phyloP scores from a whole-genome alignment of 2,329 filamentous ascomycete species.

The Tolypocladium paradoxum region DNA sequence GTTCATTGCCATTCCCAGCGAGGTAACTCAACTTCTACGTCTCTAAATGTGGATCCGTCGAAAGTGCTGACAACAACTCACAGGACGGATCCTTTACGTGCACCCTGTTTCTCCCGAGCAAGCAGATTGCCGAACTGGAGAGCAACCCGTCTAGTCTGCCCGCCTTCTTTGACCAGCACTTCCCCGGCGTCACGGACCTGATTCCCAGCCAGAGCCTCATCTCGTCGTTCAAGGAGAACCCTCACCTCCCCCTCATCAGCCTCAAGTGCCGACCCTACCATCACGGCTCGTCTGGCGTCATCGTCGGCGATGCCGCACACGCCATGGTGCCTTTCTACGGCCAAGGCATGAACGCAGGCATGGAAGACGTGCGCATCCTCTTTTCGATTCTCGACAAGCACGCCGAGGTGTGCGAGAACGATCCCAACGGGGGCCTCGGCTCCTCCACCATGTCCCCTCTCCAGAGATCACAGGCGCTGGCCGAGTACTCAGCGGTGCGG shows the following conservation, averaged over 20 bases:
- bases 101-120: conserved; percentile 76
- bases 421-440: conserved; percentile 21
- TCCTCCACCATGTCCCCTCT: conserved; percentile 33
- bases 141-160: conserved; percentile 47
- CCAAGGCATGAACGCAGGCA: conserved; percentile 92
- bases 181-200: conserved; percentile 71
- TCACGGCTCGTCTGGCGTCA: conserved; percentile 63
- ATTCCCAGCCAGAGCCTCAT: conserved; percentile 59
- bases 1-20: conserved; percentile 91
- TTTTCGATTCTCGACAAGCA: conserved; percentile 73
- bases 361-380: conserved; percentile 85
- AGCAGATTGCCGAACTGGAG: conserved; percentile 59
- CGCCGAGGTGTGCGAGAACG: conserved; percentile 33
- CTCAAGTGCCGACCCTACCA: conserved; percentile 91
- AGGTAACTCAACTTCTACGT: conserved; percentile 25
- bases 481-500: conserved; percentile 64
- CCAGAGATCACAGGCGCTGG: conserved; percentile 55
- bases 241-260: conserved; percentile 84
- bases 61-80: conserved; percentile 4
- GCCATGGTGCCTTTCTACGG: conserved; percentile 99
- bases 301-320: conserved; percentile 88
- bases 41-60: conserved; percentile 9
- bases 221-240: conserved; percentile 68
- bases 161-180: conserved; percentile 69
- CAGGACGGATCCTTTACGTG: conserved; percentile 88